Base-by-base conservation (phyloP, 192 early-diverging fungal genomes). In the Chytriomyces confervae region DNA sequence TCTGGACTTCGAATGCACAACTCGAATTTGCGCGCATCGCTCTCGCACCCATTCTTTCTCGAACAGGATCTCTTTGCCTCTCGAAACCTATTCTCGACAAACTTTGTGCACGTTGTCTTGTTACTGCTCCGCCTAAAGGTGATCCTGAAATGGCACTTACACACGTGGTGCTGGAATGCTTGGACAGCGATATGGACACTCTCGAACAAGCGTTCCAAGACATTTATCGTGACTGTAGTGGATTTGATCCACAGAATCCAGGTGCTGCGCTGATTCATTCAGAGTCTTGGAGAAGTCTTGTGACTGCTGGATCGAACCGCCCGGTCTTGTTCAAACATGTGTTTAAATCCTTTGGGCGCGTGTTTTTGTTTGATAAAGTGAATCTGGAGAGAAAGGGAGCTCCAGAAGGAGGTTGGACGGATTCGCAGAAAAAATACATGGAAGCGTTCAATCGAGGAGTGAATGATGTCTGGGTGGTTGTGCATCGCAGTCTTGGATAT, bases 321-420 rank as follows among this genome's bases (percentile, higher is more conserved):
- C 9, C 43, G 24, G 60, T 16, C 10, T 9, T 72, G 13, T 13
- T 51, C 6, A 11, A 44, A n/a, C 75, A 76, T 45, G 62, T 76
- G n/a, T 76, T 76, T 10, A 48, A 60, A n/a, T 10, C 53, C 29
- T 76, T 76, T 76, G 48, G 75, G 43, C 75, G 75, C n/a, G 13
- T 66, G 6, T 76, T 60, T 46, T 67, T 76, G 48, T 47, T 67
- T 6, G 65, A 76, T 67, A 45, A 50, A 24, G 65, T 76, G 7
- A 62, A 51, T 23, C 16, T 62, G 16, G 69, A 48, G 51, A 36
- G 36, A 36, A 36, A 36, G 2, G 47, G 47, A 5, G 72, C 57
- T 11, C 23, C 29, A 62, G 43, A 23, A 50, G 65, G 8, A 0
- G 49, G 16, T 49, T 67, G n/a, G 62, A 67, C 18, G n/a, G 64